phyloP scores from a whole-genome alignment of 2,329 filamentous ascomycete genomes.

The Phialophora verrucosa region DNA sequence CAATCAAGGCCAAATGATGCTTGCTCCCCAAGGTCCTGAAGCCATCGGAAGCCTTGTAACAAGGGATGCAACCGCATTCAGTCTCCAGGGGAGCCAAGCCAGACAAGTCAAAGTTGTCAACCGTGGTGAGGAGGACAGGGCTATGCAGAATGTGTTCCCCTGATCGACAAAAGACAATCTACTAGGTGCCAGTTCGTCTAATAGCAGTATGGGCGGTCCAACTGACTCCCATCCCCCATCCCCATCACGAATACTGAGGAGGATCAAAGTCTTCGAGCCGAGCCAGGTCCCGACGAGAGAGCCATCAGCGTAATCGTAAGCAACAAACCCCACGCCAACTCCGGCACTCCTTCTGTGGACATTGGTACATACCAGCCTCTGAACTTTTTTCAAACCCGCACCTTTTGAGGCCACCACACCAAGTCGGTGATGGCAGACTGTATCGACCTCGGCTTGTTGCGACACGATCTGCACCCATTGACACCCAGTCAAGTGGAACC shows the following conservation, averaged over 20 bases:
- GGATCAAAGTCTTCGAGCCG: not conserved
- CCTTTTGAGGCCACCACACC: not conserved
- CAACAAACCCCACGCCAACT: not conserved
- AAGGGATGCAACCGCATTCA: not conserved
- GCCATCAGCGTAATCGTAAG: not conserved
- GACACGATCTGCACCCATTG: not conserved
- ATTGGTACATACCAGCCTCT: not conserved
- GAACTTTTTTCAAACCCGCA: not conserved
- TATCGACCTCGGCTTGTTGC: not conserved
- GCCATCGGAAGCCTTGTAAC: not conserved
- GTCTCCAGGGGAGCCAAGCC: not conserved
- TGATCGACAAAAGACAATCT: constrained; percentile 11
- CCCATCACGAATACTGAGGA: not conserved
- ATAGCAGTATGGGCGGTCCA: not conserved
- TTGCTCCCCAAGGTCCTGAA: not conserved
- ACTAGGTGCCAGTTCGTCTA: not conserved
- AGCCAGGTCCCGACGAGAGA: not conserved
- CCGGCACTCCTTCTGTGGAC: not conserved
- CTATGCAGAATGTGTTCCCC: not conserved
- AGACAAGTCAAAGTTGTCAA: not conserved
- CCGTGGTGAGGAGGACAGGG: not conserved
- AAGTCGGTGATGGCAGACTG: not conserved
- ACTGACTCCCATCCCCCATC: not conserved
- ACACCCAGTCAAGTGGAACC: not conserved
- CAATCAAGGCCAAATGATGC: constrained; percentile 9